Conservation (phyloP, 176 grass and related monocot genomes). For the Avena atlantica region DNA sequence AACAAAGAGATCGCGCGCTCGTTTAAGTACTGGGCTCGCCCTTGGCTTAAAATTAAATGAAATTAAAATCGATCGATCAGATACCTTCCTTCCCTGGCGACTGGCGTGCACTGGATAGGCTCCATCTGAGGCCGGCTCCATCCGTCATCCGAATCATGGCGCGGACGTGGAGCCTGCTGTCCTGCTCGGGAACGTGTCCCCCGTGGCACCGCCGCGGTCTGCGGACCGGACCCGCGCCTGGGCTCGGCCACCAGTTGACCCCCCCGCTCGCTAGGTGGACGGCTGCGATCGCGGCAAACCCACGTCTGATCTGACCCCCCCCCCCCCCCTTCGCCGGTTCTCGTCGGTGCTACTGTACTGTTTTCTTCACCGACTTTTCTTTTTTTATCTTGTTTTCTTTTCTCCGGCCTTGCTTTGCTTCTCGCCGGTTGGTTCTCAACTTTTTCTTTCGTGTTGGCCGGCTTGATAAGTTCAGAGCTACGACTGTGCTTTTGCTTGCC, state of each 20-base stretch:
- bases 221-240: too few species aligned
- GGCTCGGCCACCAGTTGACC: neutral
- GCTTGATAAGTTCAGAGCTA: neutral
- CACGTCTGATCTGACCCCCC: too few species aligned
- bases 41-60: too few species aligned
- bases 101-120: neutral
- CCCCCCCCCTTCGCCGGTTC: too few species aligned
- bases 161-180: neutral
- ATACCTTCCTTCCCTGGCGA: neutral
- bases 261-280: conserved; percentile 3
- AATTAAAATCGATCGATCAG: neutral
- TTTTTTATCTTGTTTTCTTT: neutral
- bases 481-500: conserved; percentile 12
- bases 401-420: too few species aligned
- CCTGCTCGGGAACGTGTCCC: neutral
- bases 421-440: neutral
- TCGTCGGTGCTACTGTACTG: neutral
- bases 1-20: neutral
- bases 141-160: neutral
- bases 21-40: neutral
- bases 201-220: neutral
- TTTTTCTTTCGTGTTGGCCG: neutral
- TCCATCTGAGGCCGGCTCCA: conserved; percentile 10
- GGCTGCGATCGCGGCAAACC: neutral
- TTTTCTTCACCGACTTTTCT: neutral